Evolutionary conservation across 106 monocot species (phyloP).

Genomic region (Xerophyta viscosa): DNA sequence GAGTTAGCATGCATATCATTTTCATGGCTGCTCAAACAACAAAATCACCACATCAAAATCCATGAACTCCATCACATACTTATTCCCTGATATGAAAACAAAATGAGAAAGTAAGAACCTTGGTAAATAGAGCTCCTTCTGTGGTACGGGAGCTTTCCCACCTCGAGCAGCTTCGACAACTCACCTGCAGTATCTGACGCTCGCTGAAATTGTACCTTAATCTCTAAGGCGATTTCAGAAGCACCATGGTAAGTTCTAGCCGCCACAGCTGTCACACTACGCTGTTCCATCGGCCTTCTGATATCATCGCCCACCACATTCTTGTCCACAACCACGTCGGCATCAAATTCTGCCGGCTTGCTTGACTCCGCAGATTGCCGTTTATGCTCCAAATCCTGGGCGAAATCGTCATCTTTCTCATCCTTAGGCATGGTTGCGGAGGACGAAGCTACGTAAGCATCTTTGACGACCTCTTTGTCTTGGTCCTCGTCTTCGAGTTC

Average conservation of each 20-base stretch:
- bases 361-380: conserved; percentile 1
- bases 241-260: conserved; percentile 8
- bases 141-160: conserved; percentile 47
- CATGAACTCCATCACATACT: neutral
- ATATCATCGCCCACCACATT: conserved; percentile 31
- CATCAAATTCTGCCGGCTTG: conserved; percentile 20
- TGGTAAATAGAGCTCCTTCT: conserved; percentile 29
- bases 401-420: conserved; percentile 8
- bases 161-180: conserved; percentile 41
- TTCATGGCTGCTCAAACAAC: conserved; percentile 20
- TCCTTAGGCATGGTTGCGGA: conserved; percentile 13
- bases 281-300: conserved; percentile 8
- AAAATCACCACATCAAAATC: too few relatives aligned
- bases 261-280: conserved; percentile 11
- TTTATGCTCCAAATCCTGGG: conserved; percentile 11
- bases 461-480: conserved; percentile 55
- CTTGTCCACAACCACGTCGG: conserved; percentile 39
- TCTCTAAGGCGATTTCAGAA: conserved; percentile 28
- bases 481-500: conserved; percentile 71
- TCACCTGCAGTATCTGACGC: conserved; percentile 31
- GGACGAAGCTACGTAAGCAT: conserved; percentile 38
- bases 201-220: conserved; percentile 42
- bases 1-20: conserved; percentile 32
- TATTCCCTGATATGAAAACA: too few relatives aligned
- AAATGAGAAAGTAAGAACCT: conserved; percentile 16